A percentile compares a stretch with the other conserved stretches of the same genome.
Conservation (phyloP, 2,329 filamentous ascomycete genomes). For the Keithomyces neogunnii region DNA sequence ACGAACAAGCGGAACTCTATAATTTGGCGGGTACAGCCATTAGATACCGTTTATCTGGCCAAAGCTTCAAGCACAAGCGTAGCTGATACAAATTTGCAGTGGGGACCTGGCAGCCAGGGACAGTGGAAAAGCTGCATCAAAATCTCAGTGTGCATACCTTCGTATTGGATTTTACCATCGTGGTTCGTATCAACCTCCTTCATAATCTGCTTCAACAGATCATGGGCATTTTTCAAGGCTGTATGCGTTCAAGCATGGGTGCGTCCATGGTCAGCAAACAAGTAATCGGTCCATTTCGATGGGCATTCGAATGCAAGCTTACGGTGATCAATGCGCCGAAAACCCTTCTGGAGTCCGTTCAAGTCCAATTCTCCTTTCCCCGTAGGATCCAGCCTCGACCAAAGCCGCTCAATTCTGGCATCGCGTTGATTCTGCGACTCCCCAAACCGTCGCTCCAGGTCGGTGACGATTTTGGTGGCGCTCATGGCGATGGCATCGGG, state of each 20-base stretch:
- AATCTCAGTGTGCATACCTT: conserved; percentile 50
- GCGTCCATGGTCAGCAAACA: conserved; percentile 2
- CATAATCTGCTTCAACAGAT: conserved; percentile 73
- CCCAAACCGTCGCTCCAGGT: conserved; percentile 56
- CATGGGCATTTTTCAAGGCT: conserved; percentile 84
- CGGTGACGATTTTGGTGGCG: conserved; percentile 39
- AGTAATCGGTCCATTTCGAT: not conserved
- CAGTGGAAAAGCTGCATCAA: not conserved
- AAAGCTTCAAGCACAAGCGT: not conserved
- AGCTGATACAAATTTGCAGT: not conserved
- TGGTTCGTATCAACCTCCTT: conserved; percentile 75
- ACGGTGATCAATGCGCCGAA: conserved; percentile 91
- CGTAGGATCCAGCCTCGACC: conserved; percentile 71
- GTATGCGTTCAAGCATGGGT: conserved; percentile 13
- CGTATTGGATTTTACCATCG: conserved; percentile 84
- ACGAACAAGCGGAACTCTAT: conserved; percentile 87
- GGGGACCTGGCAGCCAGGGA: not conserved
- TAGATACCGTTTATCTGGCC: not conserved
- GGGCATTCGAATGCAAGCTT: conserved; percentile 17
- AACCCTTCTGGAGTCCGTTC: conserved; percentile 72
- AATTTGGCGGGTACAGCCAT: not conserved
- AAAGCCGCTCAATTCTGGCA: conserved; percentile 73
- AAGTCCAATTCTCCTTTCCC: conserved; percentile 75
- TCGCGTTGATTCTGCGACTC: conserved; percentile 75
- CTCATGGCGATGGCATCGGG: conserved; percentile 26